Percentiles rank a stretch among this genome's conserved stretches.
These are phyloP conservation scores for Jacaranda copaia DNA, from an alignment of 257 asterid species.

Conservation along the genomic window DNA sequence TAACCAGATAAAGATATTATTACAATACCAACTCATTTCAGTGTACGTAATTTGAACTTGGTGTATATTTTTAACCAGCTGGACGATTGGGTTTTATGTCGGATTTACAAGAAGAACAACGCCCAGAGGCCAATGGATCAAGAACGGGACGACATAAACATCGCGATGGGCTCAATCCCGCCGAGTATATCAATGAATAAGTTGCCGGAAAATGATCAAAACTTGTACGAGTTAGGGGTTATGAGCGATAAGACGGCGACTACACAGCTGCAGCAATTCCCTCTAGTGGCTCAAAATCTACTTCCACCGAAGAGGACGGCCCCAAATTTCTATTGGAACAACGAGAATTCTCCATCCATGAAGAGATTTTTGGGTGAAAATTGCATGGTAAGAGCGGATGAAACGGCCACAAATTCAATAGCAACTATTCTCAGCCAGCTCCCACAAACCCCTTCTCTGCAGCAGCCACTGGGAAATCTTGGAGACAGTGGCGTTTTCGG, in stretches of 20 bases:
- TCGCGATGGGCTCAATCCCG: slow-evolving; percentile 52
- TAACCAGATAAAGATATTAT: too few relatives aligned
- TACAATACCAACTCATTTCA: too few relatives aligned
- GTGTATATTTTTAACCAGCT: slow-evolving; percentile 44
- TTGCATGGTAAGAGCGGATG: slow-evolving; percentile 39
- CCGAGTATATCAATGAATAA: slow-evolving; percentile 37
- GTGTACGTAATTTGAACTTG: neutral
- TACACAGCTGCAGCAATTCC: slow-evolving; percentile 2
- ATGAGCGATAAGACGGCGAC: slow-evolving; percentile 30
- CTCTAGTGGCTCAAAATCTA: slow-evolving; percentile 36
- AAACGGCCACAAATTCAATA: slow-evolving; percentile 45
- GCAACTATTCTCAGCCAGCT: slow-evolving; percentile 64
- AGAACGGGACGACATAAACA: slow-evolving; percentile 59
- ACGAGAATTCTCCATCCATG: slow-evolving; percentile 47
- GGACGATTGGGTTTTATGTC: slow-evolving; percentile 86
- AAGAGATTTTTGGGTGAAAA: slow-evolving; percentile 57
- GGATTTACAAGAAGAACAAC: slow-evolving; percentile 79
- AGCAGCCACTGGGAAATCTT: slow-evolving; percentile 51
- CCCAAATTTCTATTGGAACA: slow-evolving; percentile 61
- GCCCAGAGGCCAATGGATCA: slow-evolving; percentile 68
- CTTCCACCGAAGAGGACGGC: slow-evolving; percentile 49
- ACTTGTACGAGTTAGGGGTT: slow-evolving; percentile 55
- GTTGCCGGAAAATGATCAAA: slow-evolving; percentile 45
- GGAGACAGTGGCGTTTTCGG: slow-evolving; percentile 67
- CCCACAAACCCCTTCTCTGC: slow-evolving; percentile 58